Conservation (phyloP, 1,284 basidiomycete species). For the Leucocoprinus gongylophorus region DNA sequence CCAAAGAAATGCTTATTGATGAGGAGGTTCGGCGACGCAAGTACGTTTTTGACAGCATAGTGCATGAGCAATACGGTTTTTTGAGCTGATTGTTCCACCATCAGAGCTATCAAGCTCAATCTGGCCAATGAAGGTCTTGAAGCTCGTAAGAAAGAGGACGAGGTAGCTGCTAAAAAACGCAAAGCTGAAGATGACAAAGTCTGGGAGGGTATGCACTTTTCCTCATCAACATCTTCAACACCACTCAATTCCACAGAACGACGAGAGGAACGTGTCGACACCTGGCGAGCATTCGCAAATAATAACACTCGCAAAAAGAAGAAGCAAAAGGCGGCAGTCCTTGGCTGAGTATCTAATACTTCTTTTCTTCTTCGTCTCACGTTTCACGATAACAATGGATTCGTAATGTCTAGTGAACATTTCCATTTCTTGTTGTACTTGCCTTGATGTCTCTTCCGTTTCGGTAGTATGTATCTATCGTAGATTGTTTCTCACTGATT, state of each 20-base stretch:
- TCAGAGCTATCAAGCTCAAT: conserved; percentile 77
- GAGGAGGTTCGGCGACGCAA: conserved; percentile 75
- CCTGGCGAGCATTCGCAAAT: conserved; percentile 66
- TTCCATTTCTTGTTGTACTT: conserved; percentile 8
- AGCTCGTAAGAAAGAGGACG: conserved; percentile 78
- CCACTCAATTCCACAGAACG: conserved; percentile 39
- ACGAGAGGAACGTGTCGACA: conserved; percentile 74
- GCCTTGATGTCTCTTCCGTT: neutral
- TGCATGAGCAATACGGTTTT: neutral
- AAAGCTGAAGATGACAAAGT: conserved; percentile 75
- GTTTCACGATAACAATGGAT: neutral
- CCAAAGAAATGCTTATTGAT: conserved; percentile 76
- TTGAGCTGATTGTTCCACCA: conserved; percentile 2
- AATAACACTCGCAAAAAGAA: conserved; percentile 77
- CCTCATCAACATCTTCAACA: neutral
- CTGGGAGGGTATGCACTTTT: conserved; percentile 62
- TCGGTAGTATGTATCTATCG: conserved; percentile 24
- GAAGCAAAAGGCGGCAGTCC: conserved; percentile 56
- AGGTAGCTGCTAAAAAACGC: conserved; percentile 63
- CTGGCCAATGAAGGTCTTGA: conserved; percentile 80
- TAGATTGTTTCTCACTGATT: conserved; percentile 15
- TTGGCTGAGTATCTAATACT: conserved; percentile 44
- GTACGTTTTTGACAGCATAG: conserved; percentile 37
- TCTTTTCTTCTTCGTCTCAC: conserved; percentile 2
- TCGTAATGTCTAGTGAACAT: conserved; percentile 9